Evolutionary conservation across 768 basidiomycete species (phyloP), one percentile per base, ranked within the genome.

Genomic region (Lactarius indigo): DNA sequence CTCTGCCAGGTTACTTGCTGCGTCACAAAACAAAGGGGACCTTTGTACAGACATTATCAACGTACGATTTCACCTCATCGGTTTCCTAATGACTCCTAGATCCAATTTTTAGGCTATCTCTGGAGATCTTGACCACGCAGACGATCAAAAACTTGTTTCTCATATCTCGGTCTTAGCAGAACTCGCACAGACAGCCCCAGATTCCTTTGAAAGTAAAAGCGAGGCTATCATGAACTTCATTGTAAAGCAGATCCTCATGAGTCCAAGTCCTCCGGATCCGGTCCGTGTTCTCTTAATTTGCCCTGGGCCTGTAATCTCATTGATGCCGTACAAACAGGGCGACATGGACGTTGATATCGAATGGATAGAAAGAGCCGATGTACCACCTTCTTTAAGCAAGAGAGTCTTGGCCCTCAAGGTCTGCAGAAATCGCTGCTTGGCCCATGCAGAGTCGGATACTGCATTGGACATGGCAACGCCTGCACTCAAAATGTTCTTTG

Each of bases 321-420:
- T 50, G 54, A 64, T 52, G 63, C 66, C 5, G 63, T 59, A n/a
- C n/a, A 39, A 63, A 41, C 63, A 90, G 87, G 82, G 85, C 23
- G 81, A 80, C 30, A 86, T 86, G 82, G 83, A 86, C 20, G 71
- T 74, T 5, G 85, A 84, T 17, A 83, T 85, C 47, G 91, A 95
- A 70, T 98, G 95, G 95, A 78, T 85, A 12, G 84, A 88, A 37
- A 88, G 94, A 39, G 80, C 81, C 0, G 81, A 87, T 3, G 74
- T 96, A 26, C 73, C 85, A 0, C 78, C 81, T 2, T 79, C 81
- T 4, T 82, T 93, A 1, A 80, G 79, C 54, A 90, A 92, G 0
- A 93, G 92, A 73, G 74, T 97, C 3, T 77, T 89, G 9, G 83
- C 87, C 1, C 74, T 98, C 28, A 95, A 97, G 76, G 83, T 96